Conservation (phyloP, 495 filamentous ascomycete species). For the Sordaria brevicollis region DNA sequence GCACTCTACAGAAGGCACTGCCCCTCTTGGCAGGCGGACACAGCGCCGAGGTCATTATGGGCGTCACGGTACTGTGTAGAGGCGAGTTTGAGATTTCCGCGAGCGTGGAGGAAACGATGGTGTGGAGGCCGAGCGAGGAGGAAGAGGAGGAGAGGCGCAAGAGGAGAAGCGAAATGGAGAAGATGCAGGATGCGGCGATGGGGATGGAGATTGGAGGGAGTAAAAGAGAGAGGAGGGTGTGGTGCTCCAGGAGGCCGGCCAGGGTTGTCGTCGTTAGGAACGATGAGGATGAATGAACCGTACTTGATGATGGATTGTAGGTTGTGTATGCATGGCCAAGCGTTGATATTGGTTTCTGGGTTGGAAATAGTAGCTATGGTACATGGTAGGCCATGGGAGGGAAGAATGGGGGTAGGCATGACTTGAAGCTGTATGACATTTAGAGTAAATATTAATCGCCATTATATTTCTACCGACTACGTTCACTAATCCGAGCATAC, state of each 20-base stretch:
- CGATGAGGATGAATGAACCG: not conserved
- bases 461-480: not conserved
- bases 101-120: conserved; percentile 65
- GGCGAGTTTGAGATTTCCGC: conserved; percentile 78
- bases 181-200: conserved; percentile 37
- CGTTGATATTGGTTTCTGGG: not conserved
- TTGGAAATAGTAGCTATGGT: not conserved
- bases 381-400: not conserved
- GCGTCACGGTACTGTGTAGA: conserved; percentile 60
- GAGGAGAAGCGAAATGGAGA: conserved; percentile 36
- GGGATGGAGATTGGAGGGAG: conserved; percentile 21
- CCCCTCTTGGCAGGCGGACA: conserved; percentile 47
- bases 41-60: conserved; percentile 45
- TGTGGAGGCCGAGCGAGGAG: conserved; percentile 25
- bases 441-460: not conserved
- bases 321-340: not conserved
- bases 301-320: not conserved
- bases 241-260: conserved; percentile 59
- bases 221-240: conserved; percentile 54
- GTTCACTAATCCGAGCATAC: not conserved
- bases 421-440: not conserved
- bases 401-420: not conserved
- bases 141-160: conserved; percentile 8
- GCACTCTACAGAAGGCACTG: conserved; percentile 66
- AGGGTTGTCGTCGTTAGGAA: conserved; percentile 40